Evolutionary conservation across 1,284 basidiomycete species (phyloP), one percentile per base, ranked within the genome.

Genomic region (Schizophyllum commune): DNA sequence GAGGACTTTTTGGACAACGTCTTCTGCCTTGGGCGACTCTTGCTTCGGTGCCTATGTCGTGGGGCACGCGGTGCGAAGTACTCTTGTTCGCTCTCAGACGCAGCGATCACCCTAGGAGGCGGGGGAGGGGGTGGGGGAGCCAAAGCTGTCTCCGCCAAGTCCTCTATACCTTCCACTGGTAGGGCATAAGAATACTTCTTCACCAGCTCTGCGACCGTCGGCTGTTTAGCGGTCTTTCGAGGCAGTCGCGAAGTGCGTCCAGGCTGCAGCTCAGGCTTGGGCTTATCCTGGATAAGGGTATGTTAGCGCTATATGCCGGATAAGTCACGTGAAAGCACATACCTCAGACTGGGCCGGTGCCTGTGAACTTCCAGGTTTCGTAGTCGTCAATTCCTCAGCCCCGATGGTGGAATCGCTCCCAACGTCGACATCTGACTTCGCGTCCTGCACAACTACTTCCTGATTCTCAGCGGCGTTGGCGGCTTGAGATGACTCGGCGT

Each of bases 371-470:
- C 13, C 39, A 13, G 39, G 39, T 8, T 47, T 47, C 39, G 17
- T 47, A 9, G 39, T 68, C 67, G 32, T 77, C 77, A 47, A 47
- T 22, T 78, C 77, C 63, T 78, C 74, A 1, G 89, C 92, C n/a
- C 88, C 92, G 61, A 96, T 93, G 0, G 94, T 96, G 9, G 92
- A 95, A 69, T 96, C 94, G 69, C 90, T 94, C 55, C 93, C 93
- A 3, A 80, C 77, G 64, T 86, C 87, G 8, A 47, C 39, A 8
- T 47, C 39, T 9, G 39, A 47, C 39, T 47, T 47, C 6, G 83
- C 80, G 64, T 20, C 53, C 15, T 15, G 3, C 3, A 15, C 53
- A 55, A n/a, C 53, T 15, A 21, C 53, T 21, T 20, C 19, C 19
- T 11, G 11, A 21, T 15, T 21, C 17, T 47, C 39, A 47, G 8